Base-by-base conservation (phyloP, 108 stramenopile species). In the Cyclotella sp. region DNA sequence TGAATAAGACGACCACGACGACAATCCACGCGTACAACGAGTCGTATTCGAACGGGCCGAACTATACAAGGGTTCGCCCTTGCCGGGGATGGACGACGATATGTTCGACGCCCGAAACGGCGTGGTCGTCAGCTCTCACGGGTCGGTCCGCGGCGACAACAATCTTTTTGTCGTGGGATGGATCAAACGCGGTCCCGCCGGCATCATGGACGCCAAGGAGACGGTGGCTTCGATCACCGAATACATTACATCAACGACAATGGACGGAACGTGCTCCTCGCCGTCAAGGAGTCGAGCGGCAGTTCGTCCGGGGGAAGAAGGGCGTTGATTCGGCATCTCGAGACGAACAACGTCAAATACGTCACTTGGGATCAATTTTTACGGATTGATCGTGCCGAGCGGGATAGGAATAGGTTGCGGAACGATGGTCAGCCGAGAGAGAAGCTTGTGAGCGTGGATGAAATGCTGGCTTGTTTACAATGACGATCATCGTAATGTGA, bases 151-250 rank as follows among this genome's bases (percentile, higher is more conserved):
- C 11, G 82, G 80, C 15, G 80, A 81, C 24, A 91, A 86, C 43
- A 95, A 88, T 22, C 65, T 98, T 57, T 99, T 98, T 73, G 90
- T 89, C 41, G 69, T 93, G 9, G 99, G 99, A 18, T 99, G 99
- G 99, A 84, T 98, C 18, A 97, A 97, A 76, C 92, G 99, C 11
- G 98, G 99, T 15, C 98, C 99, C 9, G 81, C 77, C 16, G 99
- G 98, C 6, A 99, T 99, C 54, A 43, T 75, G 53, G 92, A 93
- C 76, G 97, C 99, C 46, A 96, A 88, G 64, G 97, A 97, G 39
- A 98, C 97, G 9, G 98, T 97, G 0, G 83, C 77, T 15, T 77
- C 95, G 9, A 91, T 99, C 14, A 65, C 97, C 45, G 67, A 90
- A 42, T 83, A 63, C 41, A 60, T 80, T 34, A 63, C 41, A 60